These are phyloP conservation scores for Skeletonema tropicum DNA, from an alignment of 108 stramenopile genomes.

Conservation along the genomic window DNA sequence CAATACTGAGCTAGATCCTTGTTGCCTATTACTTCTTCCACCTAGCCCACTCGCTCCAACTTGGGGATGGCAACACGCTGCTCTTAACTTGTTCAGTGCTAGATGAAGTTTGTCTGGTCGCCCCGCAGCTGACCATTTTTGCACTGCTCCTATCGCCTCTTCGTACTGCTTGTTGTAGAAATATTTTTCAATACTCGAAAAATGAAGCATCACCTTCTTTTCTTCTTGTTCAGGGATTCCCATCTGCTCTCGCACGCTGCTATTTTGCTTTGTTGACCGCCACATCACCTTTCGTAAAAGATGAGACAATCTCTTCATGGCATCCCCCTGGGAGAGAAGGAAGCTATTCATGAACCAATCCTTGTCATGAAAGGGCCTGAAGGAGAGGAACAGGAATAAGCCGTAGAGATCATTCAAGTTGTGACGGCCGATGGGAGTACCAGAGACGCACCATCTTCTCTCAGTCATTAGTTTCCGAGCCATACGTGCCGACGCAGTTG, in stretches of 20 bases:
- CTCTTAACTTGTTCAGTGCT: conserved; percentile 56
- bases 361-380: conserved; percentile 54
- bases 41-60: conserved; percentile 66
- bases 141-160: conserved; percentile 41
- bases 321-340: conserved; percentile 17
- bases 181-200: conserved; percentile 65
- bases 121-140: conserved; percentile 9
- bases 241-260: conserved; percentile 61
- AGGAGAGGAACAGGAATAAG: conserved; percentile 56
- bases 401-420: conserved; percentile 73
- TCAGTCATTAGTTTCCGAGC: conserved; percentile 58
- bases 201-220: conserved; percentile 54
- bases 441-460: conserved; percentile 67
- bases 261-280: conserved; percentile 66
- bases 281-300: conserved; percentile 59
- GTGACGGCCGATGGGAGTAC: conserved; percentile 74
- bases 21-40: conserved; percentile 5
- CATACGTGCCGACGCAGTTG: conserved; percentile 73
- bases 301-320: conserved; percentile 47
- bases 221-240: conserved; percentile 72
- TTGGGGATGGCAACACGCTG: conserved; percentile 83
- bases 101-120: conserved; percentile 45
- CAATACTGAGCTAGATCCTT: conserved; percentile 12
- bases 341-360: conserved; percentile 56
- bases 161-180: conserved; percentile 70